A percentile compares a stretch with the other conserved stretches of the same genome.
phyloP scores from a whole-genome alignment of 352 stramenopile species.

The Globisporangium mamillatum region DNA sequence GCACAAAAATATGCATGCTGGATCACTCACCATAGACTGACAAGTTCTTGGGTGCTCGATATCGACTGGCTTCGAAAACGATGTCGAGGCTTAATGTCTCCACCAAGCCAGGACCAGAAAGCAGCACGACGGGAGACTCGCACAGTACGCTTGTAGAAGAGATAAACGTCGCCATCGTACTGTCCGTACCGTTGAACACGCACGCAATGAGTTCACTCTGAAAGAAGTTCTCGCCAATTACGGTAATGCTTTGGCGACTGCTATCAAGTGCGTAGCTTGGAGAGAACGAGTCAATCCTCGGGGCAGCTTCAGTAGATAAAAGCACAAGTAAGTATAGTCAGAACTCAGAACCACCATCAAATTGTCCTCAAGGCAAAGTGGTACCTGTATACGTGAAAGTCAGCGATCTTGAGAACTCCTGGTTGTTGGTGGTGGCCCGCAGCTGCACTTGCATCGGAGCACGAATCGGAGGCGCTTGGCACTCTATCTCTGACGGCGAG shows the following conservation, averaged over 20 bases:
- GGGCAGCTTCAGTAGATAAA: slow-evolving; percentile 29
- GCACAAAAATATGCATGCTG: neutral
- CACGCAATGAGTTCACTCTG: slow-evolving; percentile 24
- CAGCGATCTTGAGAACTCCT: slow-evolving; percentile 45
- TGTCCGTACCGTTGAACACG: slow-evolving; percentile 38
- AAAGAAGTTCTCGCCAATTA: slow-evolving; percentile 38
- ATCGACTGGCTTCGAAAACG: slow-evolving; percentile 23
- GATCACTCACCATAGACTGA: slow-evolving; percentile 13
- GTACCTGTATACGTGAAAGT: slow-evolving; percentile 53
- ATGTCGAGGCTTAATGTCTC: slow-evolving; percentile 23
- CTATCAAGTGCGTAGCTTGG: slow-evolving; percentile 25
- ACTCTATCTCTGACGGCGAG: slow-evolving; percentile 27
- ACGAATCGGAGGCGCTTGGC: slow-evolving; percentile 17
- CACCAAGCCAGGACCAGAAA: neutral
- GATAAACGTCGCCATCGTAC: slow-evolving; percentile 23
- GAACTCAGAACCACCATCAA: neutral
- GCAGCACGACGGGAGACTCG: slow-evolving; percentile 22
- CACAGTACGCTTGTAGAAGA: slow-evolving; percentile 28
- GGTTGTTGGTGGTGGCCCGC: slow-evolving; percentile 48
- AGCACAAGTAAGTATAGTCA: neutral
- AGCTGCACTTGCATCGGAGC: slow-evolving; percentile 24
- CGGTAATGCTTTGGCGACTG: slow-evolving; percentile 24
- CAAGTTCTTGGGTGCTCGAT: neutral
- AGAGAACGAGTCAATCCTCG: slow-evolving; percentile 25
- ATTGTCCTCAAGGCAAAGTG: neutral